Conservation (phyloP, 768 basidiomycete species). For the Leccinellum luteum region DNA sequence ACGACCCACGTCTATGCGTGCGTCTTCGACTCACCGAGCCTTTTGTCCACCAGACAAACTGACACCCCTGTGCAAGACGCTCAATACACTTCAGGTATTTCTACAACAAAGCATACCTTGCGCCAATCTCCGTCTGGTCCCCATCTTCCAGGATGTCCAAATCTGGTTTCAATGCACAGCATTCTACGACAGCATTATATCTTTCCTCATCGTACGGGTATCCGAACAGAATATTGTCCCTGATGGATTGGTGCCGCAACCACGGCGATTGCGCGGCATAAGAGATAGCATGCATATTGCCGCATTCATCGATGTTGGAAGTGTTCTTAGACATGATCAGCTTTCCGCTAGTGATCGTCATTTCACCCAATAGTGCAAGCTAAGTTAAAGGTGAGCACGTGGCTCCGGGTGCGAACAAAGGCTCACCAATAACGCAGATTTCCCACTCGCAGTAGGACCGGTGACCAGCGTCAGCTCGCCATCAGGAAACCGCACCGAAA, state of each 20-base stretch:
- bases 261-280: conserved; percentile 75
- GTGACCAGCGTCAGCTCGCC: conserved; percentile 47
- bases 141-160: conserved; percentile 84
- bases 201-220: conserved; percentile 65
- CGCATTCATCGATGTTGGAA: conserved; percentile 55
- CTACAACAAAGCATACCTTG: conserved; percentile 37
- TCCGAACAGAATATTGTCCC: conserved; percentile 80
- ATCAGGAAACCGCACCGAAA: conserved; percentile 46
- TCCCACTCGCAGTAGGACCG: conserved; percentile 49
- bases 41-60: conserved; percentile 83
- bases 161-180: conserved; percentile 81
- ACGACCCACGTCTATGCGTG: background rate
- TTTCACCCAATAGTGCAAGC: conserved; percentile 40
- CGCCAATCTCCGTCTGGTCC: conserved; percentile 81
- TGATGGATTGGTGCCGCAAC: conserved; percentile 70
- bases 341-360: conserved; percentile 36
- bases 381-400: conserved; percentile 2
- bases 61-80: conserved; percentile 48
- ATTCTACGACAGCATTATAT: conserved; percentile 75
- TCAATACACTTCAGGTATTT: background rate
- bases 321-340: conserved; percentile 45
- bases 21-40: conserved; percentile 51
- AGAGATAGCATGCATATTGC: conserved; percentile 60
- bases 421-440: conserved; percentile 44
- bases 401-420: background rate